These are phyloP conservation scores for Claviceps citrina DNA, from an alignment of 2,329 filamentous ascomycete species.

Conservation along the genomic window DNA sequence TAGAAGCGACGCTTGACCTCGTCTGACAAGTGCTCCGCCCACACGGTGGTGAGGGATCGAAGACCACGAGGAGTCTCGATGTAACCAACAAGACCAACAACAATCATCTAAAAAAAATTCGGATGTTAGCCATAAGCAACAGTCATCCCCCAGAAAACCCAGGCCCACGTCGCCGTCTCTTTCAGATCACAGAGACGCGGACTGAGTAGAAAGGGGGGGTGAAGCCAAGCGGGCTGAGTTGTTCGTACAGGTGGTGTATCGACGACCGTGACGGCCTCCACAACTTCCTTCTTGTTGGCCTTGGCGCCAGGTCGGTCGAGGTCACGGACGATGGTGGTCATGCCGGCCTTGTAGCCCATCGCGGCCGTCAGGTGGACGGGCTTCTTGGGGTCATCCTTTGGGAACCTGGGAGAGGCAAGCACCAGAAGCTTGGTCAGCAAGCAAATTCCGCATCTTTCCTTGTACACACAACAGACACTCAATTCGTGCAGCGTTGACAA, in stretches of 20 bases:
- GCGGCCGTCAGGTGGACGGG: slow-evolving; percentile 94
- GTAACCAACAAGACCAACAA: slow-evolving; percentile 99
- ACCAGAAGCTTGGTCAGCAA: background rate
- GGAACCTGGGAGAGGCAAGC: slow-evolving; percentile 50
- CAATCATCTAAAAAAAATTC: slow-evolving; percentile 69
- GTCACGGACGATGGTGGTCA: slow-evolving; percentile 99
- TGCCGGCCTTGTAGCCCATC: slow-evolving; percentile 99
- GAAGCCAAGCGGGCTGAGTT: slow-evolving; percentile 68
- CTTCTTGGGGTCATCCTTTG: slow-evolving; percentile 99
- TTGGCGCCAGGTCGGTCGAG: slow-evolving; percentile 98
- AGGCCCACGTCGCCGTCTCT: background rate
- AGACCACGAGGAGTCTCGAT: slow-evolving; percentile 99
- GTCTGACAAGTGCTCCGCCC: slow-evolving; percentile 98
- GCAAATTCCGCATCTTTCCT: background rate
- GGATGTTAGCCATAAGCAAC: slow-evolving; percentile 56
- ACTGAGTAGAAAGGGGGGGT: slow-evolving; percentile 19
- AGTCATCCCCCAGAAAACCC: background rate
- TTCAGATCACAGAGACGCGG: background rate
- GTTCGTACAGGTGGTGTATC: slow-evolving; percentile 90
- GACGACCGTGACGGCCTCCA: slow-evolving; percentile 76
- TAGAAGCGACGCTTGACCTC: slow-evolving; percentile 99
- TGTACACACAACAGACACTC: too few relatives aligned
- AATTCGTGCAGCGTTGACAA: too few relatives aligned
- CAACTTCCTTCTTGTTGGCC: slow-evolving; percentile 97
- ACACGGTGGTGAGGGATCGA: slow-evolving; percentile 97